Conservation (phyloP, 1,284 basidiomycete genomes). For the Fomitopsis schrenkii region DNA sequence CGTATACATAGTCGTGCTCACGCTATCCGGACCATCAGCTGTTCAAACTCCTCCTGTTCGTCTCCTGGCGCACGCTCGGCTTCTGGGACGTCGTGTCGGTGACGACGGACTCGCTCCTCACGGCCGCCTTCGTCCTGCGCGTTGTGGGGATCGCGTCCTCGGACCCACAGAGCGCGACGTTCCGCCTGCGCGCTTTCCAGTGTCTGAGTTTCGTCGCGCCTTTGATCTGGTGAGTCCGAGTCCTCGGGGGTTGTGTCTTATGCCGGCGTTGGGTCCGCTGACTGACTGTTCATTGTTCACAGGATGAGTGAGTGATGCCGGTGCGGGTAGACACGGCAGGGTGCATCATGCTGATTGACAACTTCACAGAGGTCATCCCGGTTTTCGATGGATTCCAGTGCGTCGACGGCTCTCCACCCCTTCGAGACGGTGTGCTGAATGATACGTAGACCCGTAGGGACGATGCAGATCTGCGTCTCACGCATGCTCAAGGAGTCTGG, state of each 20-base stretch:
- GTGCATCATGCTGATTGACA: neutral
- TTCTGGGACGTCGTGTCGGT: conserved; percentile 81
- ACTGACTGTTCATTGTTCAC: neutral
- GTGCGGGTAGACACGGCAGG: neutral
- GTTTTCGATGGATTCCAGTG: conserved; percentile 81
- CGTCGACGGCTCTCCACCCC: conserved; percentile 13
- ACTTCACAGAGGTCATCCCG: conserved; percentile 63
- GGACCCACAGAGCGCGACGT: conserved; percentile 35
- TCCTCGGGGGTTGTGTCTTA: neutral
- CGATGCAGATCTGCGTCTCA: conserved; percentile 83
- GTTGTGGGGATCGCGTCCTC: conserved; percentile 52
- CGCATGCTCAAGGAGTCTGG: conserved; percentile 91
- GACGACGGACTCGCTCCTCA: conserved; percentile 67
- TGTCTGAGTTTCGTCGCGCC: conserved; percentile 84
- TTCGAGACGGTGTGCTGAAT: neutral
- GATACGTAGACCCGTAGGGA: conserved; percentile 64
- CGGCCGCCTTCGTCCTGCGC: conserved; percentile 74
- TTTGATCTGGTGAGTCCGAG: conserved; percentile 75
- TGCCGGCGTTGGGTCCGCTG: neutral
- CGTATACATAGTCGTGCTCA: neutral
- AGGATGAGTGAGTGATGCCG: conserved; percentile 71
- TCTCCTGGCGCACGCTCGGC: conserved; percentile 67
- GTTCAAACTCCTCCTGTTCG: conserved; percentile 60
- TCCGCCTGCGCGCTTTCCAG: conserved; percentile 78
- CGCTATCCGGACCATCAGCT: conserved; percentile 38